Base-by-base conservation (phyloP, 257 asterid species). In the Echium plantagineum region DNA sequence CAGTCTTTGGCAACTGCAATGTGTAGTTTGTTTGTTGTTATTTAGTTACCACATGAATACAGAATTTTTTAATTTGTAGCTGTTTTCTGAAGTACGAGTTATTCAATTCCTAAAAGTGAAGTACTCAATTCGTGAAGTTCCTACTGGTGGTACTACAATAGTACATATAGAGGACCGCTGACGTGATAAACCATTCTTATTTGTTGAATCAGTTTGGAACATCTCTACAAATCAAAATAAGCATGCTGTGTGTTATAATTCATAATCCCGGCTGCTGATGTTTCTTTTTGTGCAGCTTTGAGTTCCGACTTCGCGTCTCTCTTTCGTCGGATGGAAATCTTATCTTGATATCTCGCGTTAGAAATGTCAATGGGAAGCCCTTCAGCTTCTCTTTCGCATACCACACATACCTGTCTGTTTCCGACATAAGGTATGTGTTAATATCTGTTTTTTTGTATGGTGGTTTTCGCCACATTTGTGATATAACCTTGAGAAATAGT, bases 371-470 rank as follows among this genome's bases (percentile, higher is more conserved):
- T 16, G 89, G 90, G 69, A 91, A 88, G 52, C 90, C 89, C 62
- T 88, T 85, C 83, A 85, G 86, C 74, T 91, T 88, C 87, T 79
- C 98, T 18, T 86, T 91, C 71, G 95, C 84, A 0, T 91, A 83
- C 67, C 98, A 85, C 58, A 84, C 98, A 0, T 78, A 88, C 65
- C 76, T 91, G 53, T 81, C 94, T 38, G 84, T 91, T 69, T 88
- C 98, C 2, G 98, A 91, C 78, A 88, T 91, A 78, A 82, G 98
- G 98, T 84, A 72, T 49, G 63, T 38, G 21, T 64, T 35, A 61
- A 22, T 9, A 19, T 58, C 20, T 42, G 20, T 61, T 52, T 56
- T 55, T 51, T 26, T 21, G 20, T 53, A 10, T 16, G 21, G 1
- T 13, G 3, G 49, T 63, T 48, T n/a, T 24, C 31, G 4, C 52